These are phyloP conservation scores for Gremmenia infestans DNA, from an alignment of 2,329 filamentous ascomycete species.

Conservation along the genomic window DNA sequence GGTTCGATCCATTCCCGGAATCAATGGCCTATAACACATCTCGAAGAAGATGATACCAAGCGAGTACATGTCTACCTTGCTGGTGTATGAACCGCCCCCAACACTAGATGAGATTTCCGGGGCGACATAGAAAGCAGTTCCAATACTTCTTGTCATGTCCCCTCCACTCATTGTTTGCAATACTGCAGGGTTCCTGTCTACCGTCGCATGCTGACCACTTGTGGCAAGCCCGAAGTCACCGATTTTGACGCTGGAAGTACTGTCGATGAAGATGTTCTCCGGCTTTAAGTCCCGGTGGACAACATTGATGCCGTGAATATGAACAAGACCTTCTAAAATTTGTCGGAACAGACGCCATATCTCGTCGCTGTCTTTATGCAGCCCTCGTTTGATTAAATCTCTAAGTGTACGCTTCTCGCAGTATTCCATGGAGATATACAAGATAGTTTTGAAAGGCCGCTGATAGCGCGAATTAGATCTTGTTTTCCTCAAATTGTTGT, in stretches of 20 bases:
- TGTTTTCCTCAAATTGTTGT: constrained; percentile 20
- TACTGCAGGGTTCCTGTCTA: constrained; percentile 42
- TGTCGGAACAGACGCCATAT: constrained; percentile 90
- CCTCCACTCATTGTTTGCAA: constrained; percentile 34
- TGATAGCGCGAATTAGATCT: constrained; percentile 35
- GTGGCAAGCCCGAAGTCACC: constrained; percentile 95
- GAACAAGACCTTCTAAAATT: constrained; percentile 80
- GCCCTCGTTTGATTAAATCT: constrained; percentile 73
- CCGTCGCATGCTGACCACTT: constrained; percentile 67
- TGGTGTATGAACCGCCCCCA: constrained; percentile 74
- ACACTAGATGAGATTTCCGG: constrained; percentile 80
- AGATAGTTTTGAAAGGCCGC: constrained; percentile 60
- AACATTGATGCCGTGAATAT: constrained; percentile 87
- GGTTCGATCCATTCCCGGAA: constrained; percentile 57
- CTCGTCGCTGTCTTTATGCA: constrained; percentile 70
- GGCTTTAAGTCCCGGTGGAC: constrained; percentile 96
- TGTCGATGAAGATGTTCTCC: constrained; percentile 95
- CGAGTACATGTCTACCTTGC: constrained; percentile 98
- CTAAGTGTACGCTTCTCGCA: constrained; percentile 85
- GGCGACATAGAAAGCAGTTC: constrained; percentile 86
- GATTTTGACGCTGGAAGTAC: constrained; percentile 85
- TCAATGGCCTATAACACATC: constrained; percentile 72
- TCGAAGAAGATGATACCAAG: constrained; percentile 97
- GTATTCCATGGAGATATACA: constrained; percentile 99
- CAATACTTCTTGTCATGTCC: constrained; percentile 67